Evolutionary conservation across 306 rosid genomes (phyloP), one percentile per base, ranked within the genome.

Genomic region (Abrus pulchellus): DNA sequence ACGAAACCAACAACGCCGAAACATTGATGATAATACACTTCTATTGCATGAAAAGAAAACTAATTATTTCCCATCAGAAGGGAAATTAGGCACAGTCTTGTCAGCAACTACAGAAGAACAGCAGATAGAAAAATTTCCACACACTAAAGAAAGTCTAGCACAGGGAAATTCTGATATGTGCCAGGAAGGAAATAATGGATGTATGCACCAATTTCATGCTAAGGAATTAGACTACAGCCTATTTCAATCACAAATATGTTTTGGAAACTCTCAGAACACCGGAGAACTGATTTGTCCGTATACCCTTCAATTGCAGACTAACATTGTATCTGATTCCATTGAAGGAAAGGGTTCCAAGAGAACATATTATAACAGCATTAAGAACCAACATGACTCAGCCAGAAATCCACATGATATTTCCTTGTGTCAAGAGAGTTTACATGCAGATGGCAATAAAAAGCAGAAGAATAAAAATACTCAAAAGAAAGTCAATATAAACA

Each of bases 331-430:
- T 75, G 76, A 82, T 72, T 82, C 86, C 69, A 50, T 5, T 57
- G 83, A 80, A 85, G 84, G 67, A 82, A 86, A 85, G 83, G 76
- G 86, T 30, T 80, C 83, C 76, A 87, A 89, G 87, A 85, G 93
- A 83, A 87, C 79, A 27, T 66, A 85, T 78, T 75, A 44, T 56
- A 86, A 40, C 14, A 78, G 86, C 32, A 67, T 36, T 49, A 76
- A 83, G 75, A 81, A 73, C 49, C 68, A 82, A 38, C 68, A 28
- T 68, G 40, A 44, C 68, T 64, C 74, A 7, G 66, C 84, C 76
- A 82, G 53, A 60, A 76, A 80, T 82, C 80, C 84, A 57, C 62
- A 63, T 74, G 62, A 78, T 61, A 75, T 85, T 75, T 80, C 90
- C 75, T 56, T 41, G 76, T 82, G 80, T 85, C 88, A 87, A 63